Evolutionary conservation across 2,329 filamentous ascomycete genomes (phyloP), one percentile per base, ranked within the genome.

Genomic region (Cladophialophora exuberans): DNA sequence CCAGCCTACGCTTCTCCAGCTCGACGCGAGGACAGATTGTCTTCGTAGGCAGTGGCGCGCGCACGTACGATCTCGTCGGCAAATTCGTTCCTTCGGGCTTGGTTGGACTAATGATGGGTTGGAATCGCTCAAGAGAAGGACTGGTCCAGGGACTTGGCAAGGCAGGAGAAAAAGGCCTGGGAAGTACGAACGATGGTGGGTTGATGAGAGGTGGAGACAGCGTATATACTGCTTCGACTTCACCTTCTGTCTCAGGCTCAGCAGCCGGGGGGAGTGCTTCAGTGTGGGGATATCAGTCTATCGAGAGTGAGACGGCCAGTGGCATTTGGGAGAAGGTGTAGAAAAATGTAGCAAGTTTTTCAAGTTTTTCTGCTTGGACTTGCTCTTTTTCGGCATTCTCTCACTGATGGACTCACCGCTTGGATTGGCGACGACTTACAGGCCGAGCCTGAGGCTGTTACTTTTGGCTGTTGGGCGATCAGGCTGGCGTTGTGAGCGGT

Each of bases 31-130:
- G 62, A 13, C 77, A 82, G 30, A 82, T 88, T 1, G 83, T 93
- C 61, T 86, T 89, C 54, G 87, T 97, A 13, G 94, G 94, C 1
- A 83, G 91, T 47, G 94, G 94, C 5, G 90, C 90, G 46, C 79
- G 87, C 52, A 79, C 91, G 0, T 97, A 97, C 71, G 88, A 89
- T 33, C 79, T 97, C 25, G 87, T 97, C 6, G 94, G 92, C 4
- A 82, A 83, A 33, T 93, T 87, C 83, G 80, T 88, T 20, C 93
- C 94, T 1, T 79, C 83, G 17, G 81, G 85, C 2, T 69, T 97
- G 13, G 87, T 97, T n/a, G 86, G 85, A 1, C 94, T 90, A 88
- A 96, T 97, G 88, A 87, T 97, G 83, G 91, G 91, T 28, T 51
- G 47, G 47, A 51, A 51, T 28, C 47, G 47, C n/a, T n/a, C n/a